Conservation (phyloP, 495 filamentous ascomycete genomes). For the Podospora didyma region DNA sequence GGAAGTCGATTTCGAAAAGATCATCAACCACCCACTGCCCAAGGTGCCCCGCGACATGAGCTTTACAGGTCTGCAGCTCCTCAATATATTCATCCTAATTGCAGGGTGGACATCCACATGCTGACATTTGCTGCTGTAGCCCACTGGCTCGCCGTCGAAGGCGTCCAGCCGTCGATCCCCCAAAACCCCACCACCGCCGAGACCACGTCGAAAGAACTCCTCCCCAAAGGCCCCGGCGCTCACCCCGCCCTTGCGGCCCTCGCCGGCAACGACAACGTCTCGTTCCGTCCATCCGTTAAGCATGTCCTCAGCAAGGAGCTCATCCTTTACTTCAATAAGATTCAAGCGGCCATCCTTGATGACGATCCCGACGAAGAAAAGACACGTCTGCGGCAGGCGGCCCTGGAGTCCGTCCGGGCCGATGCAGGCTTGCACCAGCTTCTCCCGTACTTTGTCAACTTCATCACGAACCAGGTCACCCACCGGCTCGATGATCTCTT, state of each 20-base stretch:
- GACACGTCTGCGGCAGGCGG: conserved; percentile 69
- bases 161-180: conserved; percentile 90
- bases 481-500: conserved; percentile 85
- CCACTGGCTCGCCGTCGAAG: conserved; percentile 95
- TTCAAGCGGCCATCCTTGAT: conserved; percentile 80
- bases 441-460: conserved; percentile 91
- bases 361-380: conserved; percentile 71
- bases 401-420: conserved; percentile 70
- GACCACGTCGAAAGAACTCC: conserved; percentile 70
- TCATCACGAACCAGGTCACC: conserved; percentile 90
- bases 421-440: conserved; percentile 94
- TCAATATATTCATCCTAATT: neutral
- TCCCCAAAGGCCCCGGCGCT: conserved; percentile 83
- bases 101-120: neutral
- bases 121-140: conserved; percentile 42
- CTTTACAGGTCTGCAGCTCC: conserved; percentile 66
- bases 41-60: conserved; percentile 91
- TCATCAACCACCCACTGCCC: conserved; percentile 92
- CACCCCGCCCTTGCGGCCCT: conserved; percentile 78
- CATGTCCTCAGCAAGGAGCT: conserved; percentile 93
- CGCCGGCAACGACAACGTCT: conserved; percentile 74
- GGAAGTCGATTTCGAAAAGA: conserved; percentile 96
- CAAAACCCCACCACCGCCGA: conserved; percentile 90
- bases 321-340: conserved; percentile 94
- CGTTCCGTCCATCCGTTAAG: conserved; percentile 86